A percentile compares a stretch with the other conserved stretches of the same genome.
Conservation (phyloP, 306 rosid genomes). For the Prunus padus region DNA sequence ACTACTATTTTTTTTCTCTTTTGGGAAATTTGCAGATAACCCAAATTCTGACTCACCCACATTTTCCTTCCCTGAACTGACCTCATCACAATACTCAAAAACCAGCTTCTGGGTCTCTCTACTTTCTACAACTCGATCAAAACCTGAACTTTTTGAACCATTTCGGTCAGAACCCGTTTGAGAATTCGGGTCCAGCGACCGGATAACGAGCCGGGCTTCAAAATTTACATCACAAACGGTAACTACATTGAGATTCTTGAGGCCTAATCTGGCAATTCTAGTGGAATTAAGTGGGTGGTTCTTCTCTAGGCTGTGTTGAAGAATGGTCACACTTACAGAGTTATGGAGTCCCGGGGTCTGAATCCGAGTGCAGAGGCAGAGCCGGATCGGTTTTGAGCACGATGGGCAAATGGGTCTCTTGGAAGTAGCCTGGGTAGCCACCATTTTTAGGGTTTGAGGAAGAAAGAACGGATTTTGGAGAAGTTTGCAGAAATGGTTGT, state of each 20-base stretch:
- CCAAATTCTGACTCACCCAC: neutral
- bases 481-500: constrained; percentile 7
- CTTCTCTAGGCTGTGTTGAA: constrained; percentile 67
- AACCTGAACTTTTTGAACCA: constrained; percentile 6
- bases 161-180: constrained; percentile 19
- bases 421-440: constrained; percentile 38
- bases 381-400: constrained; percentile 68
- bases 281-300: constrained; percentile 87
- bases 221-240: constrained; percentile 70
- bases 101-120: constrained; percentile 25
- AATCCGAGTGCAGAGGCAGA: constrained; percentile 77
- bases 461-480: constrained; percentile 8
- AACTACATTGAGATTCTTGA: constrained; percentile 56
- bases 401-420: constrained; percentile 68
- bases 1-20: constrained; percentile 17
- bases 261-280: constrained; percentile 70
- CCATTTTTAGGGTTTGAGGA: constrained; percentile 35
- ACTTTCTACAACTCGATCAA: constrained; percentile 13
- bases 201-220: constrained; percentile 49
- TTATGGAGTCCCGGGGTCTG: constrained; percentile 46
- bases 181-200: constrained; percentile 26
- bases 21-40: constrained; percentile 5
- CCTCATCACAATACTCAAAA: constrained; percentile 11
- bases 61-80: neutral
- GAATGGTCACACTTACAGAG: constrained; percentile 65